Percentiles rank a stretch among this genome's conserved stretches.
Evolutionary conservation across 23 red algal species (phyloP).

Genomic region (Agarophyton chilense): DNA sequence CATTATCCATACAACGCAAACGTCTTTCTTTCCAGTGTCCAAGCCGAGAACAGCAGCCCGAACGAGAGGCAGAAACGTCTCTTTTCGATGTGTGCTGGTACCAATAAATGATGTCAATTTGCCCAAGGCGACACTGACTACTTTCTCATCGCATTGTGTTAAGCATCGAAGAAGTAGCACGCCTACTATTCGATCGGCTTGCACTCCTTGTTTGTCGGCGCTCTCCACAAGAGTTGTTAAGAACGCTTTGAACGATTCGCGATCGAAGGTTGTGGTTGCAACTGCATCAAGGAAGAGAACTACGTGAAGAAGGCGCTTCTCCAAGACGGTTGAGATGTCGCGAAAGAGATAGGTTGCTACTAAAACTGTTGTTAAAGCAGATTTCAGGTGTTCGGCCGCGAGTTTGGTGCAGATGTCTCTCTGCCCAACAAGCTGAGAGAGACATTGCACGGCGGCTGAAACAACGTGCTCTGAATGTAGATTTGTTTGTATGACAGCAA

Average conservation of each 20-base stretch:
- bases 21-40: conserved; percentile 35
- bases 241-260: background rate
- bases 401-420: background rate
- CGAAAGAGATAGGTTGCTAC: background rate
- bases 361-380: background rate
- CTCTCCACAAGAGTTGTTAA: background rate
- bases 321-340: background rate
- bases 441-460: background rate
- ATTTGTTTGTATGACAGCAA: background rate
- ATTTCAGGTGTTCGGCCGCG: background rate
- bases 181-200: background rate
- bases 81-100: conserved; percentile 6
- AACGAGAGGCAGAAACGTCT: conserved; percentile 22
- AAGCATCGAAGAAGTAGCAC: background rate
- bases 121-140: conserved; percentile 30
- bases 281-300: background rate
- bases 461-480: background rate
- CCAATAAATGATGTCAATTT: conserved; percentile 43
- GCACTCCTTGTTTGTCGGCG: background rate
- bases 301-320: background rate
- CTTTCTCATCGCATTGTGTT: conserved; percentile 17
- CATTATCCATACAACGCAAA: conserved; percentile 26
- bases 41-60: conserved; percentile 19
- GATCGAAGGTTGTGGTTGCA: background rate
- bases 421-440: background rate